These are phyloP conservation scores for Chiua virens DNA, from an alignment of 768 basidiomycete genomes.

Conservation along the genomic window DNA sequence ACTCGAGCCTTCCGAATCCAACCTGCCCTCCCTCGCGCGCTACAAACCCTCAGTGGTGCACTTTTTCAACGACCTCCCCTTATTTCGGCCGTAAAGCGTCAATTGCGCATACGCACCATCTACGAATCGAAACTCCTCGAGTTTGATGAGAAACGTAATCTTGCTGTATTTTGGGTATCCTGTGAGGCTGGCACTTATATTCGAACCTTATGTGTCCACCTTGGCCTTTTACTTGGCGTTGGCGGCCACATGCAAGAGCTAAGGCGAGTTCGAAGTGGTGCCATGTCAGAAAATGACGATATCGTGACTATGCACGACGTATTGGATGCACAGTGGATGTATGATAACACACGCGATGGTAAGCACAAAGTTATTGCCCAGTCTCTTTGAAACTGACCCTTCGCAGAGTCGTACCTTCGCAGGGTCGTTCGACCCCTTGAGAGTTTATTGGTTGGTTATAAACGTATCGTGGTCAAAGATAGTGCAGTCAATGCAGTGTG, in stretches of 20 bases:
- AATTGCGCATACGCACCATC: slow-evolving; percentile 95
- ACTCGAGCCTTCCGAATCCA: slow-evolving; percentile 77
- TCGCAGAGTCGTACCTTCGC: slow-evolving; percentile 89
- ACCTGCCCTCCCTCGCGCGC: slow-evolving; percentile 86
- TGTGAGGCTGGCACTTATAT: slow-evolving; percentile 98
- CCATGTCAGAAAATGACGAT: slow-evolving; percentile 96
- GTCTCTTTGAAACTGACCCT: slow-evolving; percentile 12
- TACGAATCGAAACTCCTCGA: slow-evolving; percentile 95
- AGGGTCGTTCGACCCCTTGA: slow-evolving; percentile 94
- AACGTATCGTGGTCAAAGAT: slow-evolving; percentile 98
- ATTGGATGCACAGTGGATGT: slow-evolving; percentile 97
- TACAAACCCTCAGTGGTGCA: slow-evolving; percentile 96
- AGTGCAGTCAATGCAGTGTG: slow-evolving; percentile 99
- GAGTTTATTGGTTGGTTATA: slow-evolving; percentile 92
- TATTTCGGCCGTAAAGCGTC: slow-evolving; percentile 98
- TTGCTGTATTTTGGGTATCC: slow-evolving; percentile 97
- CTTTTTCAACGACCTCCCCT: slow-evolving; percentile 98
- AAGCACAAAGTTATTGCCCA: slow-evolving; percentile 17
- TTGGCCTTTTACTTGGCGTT: slow-evolving; percentile 91
- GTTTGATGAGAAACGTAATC: slow-evolving; percentile 95
- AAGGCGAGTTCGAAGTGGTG: slow-evolving; percentile 90
- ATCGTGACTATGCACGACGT: slow-evolving; percentile 99
- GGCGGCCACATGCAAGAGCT: slow-evolving; percentile 99
- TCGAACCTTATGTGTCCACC: slow-evolving; percentile 95
- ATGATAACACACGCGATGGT: slow-evolving; percentile 98